Evolutionary conservation across 179 eudicot genomes (phyloP), one percentile per base, ranked within the genome.

Genomic region (Beta lomatogona): DNA sequence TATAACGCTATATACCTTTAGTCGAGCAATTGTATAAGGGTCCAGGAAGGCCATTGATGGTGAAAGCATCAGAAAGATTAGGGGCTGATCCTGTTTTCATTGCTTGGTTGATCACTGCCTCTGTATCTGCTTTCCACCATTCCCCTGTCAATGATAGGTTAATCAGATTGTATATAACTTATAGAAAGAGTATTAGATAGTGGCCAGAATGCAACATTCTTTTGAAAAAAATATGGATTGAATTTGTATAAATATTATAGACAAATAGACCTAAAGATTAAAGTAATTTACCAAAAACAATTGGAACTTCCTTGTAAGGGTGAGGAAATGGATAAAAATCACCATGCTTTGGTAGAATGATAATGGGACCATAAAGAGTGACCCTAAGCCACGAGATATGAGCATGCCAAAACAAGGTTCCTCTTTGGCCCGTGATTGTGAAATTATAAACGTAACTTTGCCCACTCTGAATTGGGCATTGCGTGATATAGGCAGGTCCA

Each of bases 401-500:
- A 21, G 92, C 91, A 77, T 92, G 97, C 94, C 97, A 92, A 81
- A 85, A 80, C 1, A 90, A 86, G 28, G 94, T 92, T 63, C 94
- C 97, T 83, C 92, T 90, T 41, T 92, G 97, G n/a, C 83, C 89
- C 3, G 58, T 74, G 9, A 90, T 88, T 1, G 75, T 91, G 81
- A 89, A 92, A 19, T 88, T 91, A 84, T 92, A 92, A 4, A 87
- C 87, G 64, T 92, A 92, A 31, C 85, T 83, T 66, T 89, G 79
- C 6, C 93, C 92, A 11, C 82, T 72, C 59, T 82, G 87, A 55
- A 91, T 92, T 3, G 97, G 97, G 80, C 94, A 92, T 71, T 92
- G 97, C 63, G 97, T 91, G 11, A 91, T 78, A 79, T 91, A 91
- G 1, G 93, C 97, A 19, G 97, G 97, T 7, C 97, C 97, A 78